Evolutionary conservation across 2,329 filamentous ascomycete genomes (phyloP), one percentile per base, ranked within the genome.

Genomic region (Talaromyces verruculosus): DNA sequence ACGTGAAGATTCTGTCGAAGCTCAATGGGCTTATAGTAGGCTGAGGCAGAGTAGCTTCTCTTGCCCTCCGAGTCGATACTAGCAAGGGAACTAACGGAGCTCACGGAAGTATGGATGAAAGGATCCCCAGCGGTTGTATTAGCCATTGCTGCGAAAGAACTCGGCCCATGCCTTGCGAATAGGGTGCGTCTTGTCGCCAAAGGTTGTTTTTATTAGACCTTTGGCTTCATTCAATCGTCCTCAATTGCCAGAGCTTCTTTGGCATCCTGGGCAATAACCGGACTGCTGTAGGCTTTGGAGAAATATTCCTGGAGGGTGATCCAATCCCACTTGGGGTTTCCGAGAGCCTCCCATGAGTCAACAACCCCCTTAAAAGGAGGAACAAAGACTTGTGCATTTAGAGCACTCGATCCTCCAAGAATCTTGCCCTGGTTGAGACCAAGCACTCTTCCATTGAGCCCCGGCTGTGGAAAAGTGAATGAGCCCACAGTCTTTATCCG

Each of bases 281-380:
- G 53, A 25, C n/a, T 39, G 33, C 53, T 58, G 65, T 79, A 73
- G 15, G 71, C 74, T 65, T 79, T 80, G 22, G 71, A 71, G 60
- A 76, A 76, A 67, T 79, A 80, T 0, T 73, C 74, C 5, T 70
- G 64, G 10, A 80, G 62, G 2, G 70, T 69, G 19, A 76, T 68
- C 70, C 75, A 80, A 25, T 69, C 72, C 78, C 77, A 80, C 15
- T 74, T 75, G 11, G 71, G 65, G 61, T 79, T 80, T 5, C 78
- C 78, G 15, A 79, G 68, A 65, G 74, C 70, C 19, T 65, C 75
- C 79, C 79, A 82, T 4, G 78, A 76, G 68, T 81, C 73, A 35
- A 76, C 33, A 55, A 70, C 71, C 15, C 15, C 66, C 25, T 67
- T 64, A 19, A 68, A 72, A 30, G 70, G 68, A 25, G 70, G 67